phyloP scores from a whole-genome alignment of 768 basidiomycete genomes.

The Paxillus ammoniavirescens region DNA sequence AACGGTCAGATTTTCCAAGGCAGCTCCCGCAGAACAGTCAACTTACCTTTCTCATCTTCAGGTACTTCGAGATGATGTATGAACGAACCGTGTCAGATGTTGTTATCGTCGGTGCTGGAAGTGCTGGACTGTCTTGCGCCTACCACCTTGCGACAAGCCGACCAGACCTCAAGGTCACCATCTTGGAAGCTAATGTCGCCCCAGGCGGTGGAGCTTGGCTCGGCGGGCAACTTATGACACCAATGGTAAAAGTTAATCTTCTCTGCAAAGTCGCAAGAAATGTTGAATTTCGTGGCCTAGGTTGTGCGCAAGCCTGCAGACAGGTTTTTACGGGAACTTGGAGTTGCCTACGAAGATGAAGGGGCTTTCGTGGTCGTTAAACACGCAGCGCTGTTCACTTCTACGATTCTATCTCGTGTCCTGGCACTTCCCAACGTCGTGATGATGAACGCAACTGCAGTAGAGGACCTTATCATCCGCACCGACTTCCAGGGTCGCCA shows the following conservation, averaged over 20 bases:
- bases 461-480: slow-evolving; percentile 76
- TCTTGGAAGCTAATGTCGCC: slow-evolving; percentile 78
- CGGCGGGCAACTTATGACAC: slow-evolving; percentile 75
- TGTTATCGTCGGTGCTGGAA: slow-evolving; percentile 74
- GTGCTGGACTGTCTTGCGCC: slow-evolving; percentile 68
- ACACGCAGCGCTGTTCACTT: slow-evolving; percentile 80
- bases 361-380: slow-evolving; percentile 77
- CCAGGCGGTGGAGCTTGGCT: slow-evolving; percentile 80
- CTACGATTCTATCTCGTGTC: slow-evolving; percentile 69
- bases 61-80: slow-evolving; percentile 74
- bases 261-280: neutral
- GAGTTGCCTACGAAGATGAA: slow-evolving; percentile 76
- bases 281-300: slow-evolving; percentile 31
- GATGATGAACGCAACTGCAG: slow-evolving; percentile 75
- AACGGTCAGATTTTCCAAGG: slow-evolving; percentile 40
- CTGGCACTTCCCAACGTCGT: slow-evolving; percentile 70
- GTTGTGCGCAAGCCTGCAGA: slow-evolving; percentile 78
- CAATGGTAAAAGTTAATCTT: slow-evolving; percentile 51
- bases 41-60: slow-evolving; percentile 24
- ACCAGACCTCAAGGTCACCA: slow-evolving; percentile 64
- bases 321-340: slow-evolving; percentile 64
- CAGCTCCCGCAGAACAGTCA: neutral
- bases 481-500: slow-evolving; percentile 43
- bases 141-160: slow-evolving; percentile 66
- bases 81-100: slow-evolving; percentile 75